These are phyloP conservation scores for Ammopiptanthus mongolicus DNA, from an alignment of 306 rosid species.

Conservation along the genomic window DNA sequence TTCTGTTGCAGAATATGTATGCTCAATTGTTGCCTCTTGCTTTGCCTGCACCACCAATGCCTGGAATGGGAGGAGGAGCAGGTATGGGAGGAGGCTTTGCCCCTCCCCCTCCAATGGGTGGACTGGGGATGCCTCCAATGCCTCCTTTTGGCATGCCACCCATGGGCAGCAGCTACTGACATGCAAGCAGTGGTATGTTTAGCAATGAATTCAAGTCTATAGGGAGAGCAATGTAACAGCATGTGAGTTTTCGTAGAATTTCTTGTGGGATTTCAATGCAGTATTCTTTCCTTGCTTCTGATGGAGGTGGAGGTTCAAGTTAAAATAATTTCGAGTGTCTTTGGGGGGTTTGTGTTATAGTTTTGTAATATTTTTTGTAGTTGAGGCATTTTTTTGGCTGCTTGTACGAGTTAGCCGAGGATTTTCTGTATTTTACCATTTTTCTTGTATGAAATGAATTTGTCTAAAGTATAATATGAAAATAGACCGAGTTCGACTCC, in stretches of 20 bases:
- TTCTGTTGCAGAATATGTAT: conserved; percentile 87
- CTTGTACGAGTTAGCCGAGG: conserved; percentile 47
- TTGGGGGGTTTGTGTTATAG: conserved; percentile 39
- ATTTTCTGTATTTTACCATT: conserved; percentile 47
- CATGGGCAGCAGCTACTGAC: conserved; percentile 86
- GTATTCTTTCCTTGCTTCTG: conserved; percentile 40
- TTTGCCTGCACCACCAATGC: conserved; percentile 96
- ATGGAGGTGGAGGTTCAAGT: conserved; percentile 51
- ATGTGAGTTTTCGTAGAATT: conserved; percentile 26
- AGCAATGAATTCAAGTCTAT: conserved; percentile 16
- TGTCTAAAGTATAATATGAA: conserved; percentile 30
- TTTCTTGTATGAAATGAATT: conserved; percentile 33
- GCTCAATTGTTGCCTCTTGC: conserved; percentile 97
- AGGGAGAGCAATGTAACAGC: conserved; percentile 26
- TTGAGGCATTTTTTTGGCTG: conserved; percentile 67
- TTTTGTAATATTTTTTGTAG: conserved; percentile 69
- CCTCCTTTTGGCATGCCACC: conserved; percentile 99
- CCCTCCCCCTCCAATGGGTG: conserved; percentile 87
- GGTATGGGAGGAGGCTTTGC: conserved; percentile 60
- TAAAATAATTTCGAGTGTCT: conserved; percentile 46
- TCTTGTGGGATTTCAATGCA: conserved; percentile 34
- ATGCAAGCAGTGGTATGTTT: not conserved
- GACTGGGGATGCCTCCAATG: conserved; percentile 98
- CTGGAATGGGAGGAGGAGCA: conserved; percentile 41
- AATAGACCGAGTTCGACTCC: conserved; percentile 22